Percentiles rank a stretch among this genome's conserved stretches.
phyloP scores from a whole-genome alignment of 208 protist genomes.

The Leishmania turanica region DNA sequence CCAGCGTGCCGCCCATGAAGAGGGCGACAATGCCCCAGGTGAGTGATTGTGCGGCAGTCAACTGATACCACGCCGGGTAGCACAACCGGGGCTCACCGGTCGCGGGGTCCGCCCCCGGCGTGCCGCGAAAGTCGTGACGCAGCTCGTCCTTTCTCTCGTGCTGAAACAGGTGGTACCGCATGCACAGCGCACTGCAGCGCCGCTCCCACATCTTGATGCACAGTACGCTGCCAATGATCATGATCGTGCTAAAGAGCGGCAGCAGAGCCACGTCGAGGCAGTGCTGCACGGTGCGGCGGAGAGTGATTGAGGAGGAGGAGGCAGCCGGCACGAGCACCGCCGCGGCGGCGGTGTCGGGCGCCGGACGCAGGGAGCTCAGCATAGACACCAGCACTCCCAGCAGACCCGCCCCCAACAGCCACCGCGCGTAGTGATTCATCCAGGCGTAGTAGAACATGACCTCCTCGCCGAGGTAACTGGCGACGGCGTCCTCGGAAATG shows the following conservation, averaged over 20 bases:
- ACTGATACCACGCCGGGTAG: conserved; percentile 55
- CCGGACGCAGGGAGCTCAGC: conserved; percentile 26
- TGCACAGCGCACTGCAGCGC: conserved; percentile 37
- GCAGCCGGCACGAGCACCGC: not conserved
- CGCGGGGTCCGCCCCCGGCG: conserved; percentile 33
- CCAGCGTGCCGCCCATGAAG: conserved; percentile 44
- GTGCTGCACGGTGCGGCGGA: conserved; percentile 16
- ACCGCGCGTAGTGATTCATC: conserved; percentile 75
- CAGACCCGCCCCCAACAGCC: conserved; percentile 48
- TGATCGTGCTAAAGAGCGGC: conserved; percentile 35
- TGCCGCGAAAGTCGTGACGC: conserved; percentile 46
- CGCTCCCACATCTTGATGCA: conserved; percentile 75
- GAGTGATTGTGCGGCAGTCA: conserved; percentile 40
- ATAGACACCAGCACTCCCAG: conserved; percentile 28
- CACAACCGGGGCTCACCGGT: conserved; percentile 41
- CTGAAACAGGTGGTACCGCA: conserved; percentile 50
- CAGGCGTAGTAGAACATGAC: conserved; percentile 81
- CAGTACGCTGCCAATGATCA: conserved; percentile 60
- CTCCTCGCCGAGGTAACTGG: conserved; percentile 63
- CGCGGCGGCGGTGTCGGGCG: not conserved
- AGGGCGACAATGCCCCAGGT: conserved; percentile 37
- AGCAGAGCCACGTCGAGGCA: conserved; percentile 23
- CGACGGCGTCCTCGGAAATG: conserved; percentile 30
- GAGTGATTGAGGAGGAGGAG: conserved; percentile 5
- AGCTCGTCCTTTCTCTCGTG: conserved; percentile 45